These are phyloP conservation scores for Tetrahymena thermophila DNA, from an alignment of 73 alveolate species.

Conservation along the genomic window DNA sequence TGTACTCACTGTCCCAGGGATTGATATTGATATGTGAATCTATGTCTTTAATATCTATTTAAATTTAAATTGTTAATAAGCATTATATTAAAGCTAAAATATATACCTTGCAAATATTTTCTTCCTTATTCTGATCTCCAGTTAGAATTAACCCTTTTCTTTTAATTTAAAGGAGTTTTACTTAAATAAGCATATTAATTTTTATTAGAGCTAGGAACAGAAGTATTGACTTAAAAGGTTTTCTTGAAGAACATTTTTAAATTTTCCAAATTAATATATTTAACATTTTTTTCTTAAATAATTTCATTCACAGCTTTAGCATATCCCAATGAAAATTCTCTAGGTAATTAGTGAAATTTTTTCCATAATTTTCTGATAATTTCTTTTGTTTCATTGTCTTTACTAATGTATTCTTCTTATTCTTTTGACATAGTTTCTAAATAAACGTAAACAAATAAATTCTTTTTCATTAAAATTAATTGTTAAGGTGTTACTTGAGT, in stretches of 20 bases:
- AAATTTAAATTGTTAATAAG: not conserved
- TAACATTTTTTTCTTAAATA: not conserved
- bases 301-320: not conserved
- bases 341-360: not conserved
- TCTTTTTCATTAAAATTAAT: not conserved
- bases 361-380: not conserved
- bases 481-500: not conserved
- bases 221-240: not conserved
- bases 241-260: not conserved
- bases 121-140: not conserved
- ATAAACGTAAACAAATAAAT: not conserved
- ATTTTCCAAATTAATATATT: not conserved
- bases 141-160: not conserved
- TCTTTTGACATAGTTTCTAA: not conserved
- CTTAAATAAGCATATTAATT: not conserved
- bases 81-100: not conserved
- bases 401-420: not conserved
- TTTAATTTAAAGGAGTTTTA: not conserved
- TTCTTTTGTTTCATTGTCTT: not conserved
- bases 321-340: not conserved
- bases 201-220: not conserved
- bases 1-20: not conserved
- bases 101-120: not conserved
- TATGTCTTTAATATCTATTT: not conserved
- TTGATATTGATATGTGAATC: not conserved